phyloP scores from a whole-genome alignment of 768 basidiomycete species.

The Chalciporus sphaerocephalus region DNA sequence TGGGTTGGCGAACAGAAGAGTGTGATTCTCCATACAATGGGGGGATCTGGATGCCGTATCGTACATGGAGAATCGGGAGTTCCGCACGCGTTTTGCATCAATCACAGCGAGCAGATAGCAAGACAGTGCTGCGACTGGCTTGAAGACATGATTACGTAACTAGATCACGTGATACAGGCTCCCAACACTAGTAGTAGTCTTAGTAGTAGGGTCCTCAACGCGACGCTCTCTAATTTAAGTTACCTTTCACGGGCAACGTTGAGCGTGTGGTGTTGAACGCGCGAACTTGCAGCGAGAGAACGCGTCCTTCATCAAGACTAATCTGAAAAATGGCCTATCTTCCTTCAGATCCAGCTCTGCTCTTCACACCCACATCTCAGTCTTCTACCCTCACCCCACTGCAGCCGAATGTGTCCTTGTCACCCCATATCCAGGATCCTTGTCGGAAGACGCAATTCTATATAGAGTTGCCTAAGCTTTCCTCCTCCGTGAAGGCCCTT shows the following conservation, averaged over 20 bases:
- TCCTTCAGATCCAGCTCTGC: slow-evolving; percentile 10
- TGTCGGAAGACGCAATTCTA: slow-evolving; percentile 24
- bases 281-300: slow-evolving; percentile 7
- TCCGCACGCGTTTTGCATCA: slow-evolving; percentile 73
- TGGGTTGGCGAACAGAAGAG: slow-evolving; percentile 65
- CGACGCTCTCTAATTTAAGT: too few species aligned
- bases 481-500: slow-evolving; percentile 35
- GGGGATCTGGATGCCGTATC: slow-evolving; percentile 34
- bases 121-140: slow-evolving; percentile 48
- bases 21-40: slow-evolving; percentile 39
- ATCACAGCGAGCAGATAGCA: slow-evolving; percentile 50
- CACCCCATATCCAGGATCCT: slow-evolving; percentile 5
- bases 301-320: slow-evolving; percentile 2
- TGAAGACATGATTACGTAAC: slow-evolving; percentile 1
- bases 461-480: slow-evolving; percentile 37
- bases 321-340: slow-evolving; percentile 15
- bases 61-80: slow-evolving; percentile 45
- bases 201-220: too few species aligned
- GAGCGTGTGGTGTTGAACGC: slow-evolving; percentile 1
- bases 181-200: too few species aligned
- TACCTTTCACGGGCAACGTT: too few species aligned
- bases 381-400: slow-evolving; percentile 17
- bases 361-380: slow-evolving; percentile 13
- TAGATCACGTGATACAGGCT: slow-evolving; percentile 7
- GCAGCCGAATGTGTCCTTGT: slow-evolving; percentile 6